Conservation (phyloP, 2,329 filamentous ascomycete genomes). For the Pseudocercospora pini-densiflorae region DNA sequence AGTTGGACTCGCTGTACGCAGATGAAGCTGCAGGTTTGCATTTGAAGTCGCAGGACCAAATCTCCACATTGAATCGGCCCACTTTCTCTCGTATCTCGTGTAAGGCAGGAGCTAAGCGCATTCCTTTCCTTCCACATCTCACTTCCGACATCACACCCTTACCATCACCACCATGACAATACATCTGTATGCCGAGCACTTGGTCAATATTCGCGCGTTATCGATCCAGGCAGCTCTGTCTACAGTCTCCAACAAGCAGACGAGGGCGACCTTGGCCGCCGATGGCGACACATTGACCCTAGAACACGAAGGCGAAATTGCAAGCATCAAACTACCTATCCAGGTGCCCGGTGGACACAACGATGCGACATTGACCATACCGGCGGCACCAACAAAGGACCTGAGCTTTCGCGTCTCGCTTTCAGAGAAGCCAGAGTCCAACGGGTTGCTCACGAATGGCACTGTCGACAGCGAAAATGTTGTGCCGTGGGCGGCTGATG, state of each 20-base stretch:
- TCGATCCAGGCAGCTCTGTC: conserved; percentile 60
- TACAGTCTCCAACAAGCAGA: conserved; percentile 48
- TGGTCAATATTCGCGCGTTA: conserved; percentile 64
- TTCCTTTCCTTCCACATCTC: background rate
- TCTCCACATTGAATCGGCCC: background rate
- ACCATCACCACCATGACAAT: conserved; percentile 34
- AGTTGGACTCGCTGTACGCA: background rate
- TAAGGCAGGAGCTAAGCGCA: background rate
- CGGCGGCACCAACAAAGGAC: conserved; percentile 52
- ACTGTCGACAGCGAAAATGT: conserved; percentile 39
- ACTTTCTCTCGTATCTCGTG: background rate
- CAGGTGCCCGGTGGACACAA: conserved; percentile 46
- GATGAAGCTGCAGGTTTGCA: background rate
- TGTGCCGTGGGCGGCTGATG: conserved; percentile 50
- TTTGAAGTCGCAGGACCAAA: too few species aligned
- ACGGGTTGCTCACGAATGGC: conserved; percentile 22
- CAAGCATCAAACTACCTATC: conserved; percentile 53
- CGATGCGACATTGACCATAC: conserved; percentile 54
- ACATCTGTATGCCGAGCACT: conserved; percentile 62
- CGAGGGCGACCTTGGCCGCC: conserved; percentile 49
- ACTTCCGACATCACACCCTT: background rate
- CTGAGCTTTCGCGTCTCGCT: conserved; percentile 60
- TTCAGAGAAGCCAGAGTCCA: conserved; percentile 42
- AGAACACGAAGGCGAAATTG: conserved; percentile 50
- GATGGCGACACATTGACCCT: conserved; percentile 51